Base-by-base conservation (phyloP, 805 yeast genomes). In the Kregervanrija fluxuum region DNA sequence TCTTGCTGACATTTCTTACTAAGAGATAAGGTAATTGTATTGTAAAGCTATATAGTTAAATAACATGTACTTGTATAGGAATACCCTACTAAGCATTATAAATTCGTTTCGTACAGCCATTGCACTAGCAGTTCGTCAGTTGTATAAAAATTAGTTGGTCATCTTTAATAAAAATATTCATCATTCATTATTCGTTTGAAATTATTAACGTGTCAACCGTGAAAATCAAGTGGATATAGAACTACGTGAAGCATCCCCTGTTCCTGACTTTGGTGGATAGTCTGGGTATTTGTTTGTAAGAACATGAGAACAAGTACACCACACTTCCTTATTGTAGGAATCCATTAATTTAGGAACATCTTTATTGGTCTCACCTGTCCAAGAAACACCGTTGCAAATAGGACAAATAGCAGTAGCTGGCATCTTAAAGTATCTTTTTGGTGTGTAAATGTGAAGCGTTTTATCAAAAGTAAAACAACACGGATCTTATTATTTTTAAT, bases 261-360 rank as follows among this genome's bases (percentile, higher is more conserved):
- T 75, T n/a, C 82, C 79, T 1, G 84, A 82, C 54, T 58, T 70
- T 45, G 85, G 85, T 17, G 85, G 85, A 52, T 66, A 79, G 14
- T 62, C 55, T n/a, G 61, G 62, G 39, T 69, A 58, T 5, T 57
- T 64, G 3, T 59, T 61, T 2, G 64, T 70, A 46, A 71, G 73
- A 16, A 62, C 54, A 43, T 70, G 71, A 45, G 65, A 67, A 59
- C 85, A 79, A 33, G 79, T 69, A 56, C 85, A 79, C 79, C 80
- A 74, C 46, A 61, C 65, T 15, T 60, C 60, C 45, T 64, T 66
- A 30, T 72, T 74, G 15, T 80, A 74, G 45, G 55, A 51, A 43
- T 70, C 71, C 83, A 79, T 77, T n/a, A 79, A 79, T 12, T 59
- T 50, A n/a, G 70, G 49, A 36, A 77, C 64, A 53, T 79, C 82